Evolutionary conservation across 2,329 filamentous ascomycete species (phyloP).

Genomic region (Alternaria infectoria): DNA sequence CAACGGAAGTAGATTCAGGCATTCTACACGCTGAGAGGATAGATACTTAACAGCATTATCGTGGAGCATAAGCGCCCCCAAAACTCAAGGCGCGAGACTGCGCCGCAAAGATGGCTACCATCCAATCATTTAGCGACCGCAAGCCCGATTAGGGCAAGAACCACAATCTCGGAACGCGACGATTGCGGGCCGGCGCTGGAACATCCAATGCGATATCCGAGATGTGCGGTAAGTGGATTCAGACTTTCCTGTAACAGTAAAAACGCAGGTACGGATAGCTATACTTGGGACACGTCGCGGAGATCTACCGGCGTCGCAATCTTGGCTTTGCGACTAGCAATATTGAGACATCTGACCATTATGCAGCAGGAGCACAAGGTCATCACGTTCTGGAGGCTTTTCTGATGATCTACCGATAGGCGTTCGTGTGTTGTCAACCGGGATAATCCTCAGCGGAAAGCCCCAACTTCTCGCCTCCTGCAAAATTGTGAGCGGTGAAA

Average conservation of each 20-base stretch:
- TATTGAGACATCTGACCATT: background rate
- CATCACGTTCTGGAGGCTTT: background rate
- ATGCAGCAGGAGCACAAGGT: background rate
- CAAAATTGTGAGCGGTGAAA: conserved; percentile 12
- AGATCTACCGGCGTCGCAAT: background rate
- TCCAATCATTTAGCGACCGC: conserved; percentile 13
- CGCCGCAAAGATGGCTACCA: background rate
- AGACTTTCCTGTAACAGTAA: background rate
- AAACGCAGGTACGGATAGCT: conserved; percentile 3
- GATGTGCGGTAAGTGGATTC: conserved; percentile 3
- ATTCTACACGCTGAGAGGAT: conserved; percentile 4
- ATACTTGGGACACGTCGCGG: background rate
- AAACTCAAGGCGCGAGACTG: conserved; percentile 12
- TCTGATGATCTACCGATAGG: background rate
- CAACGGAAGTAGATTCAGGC: background rate
- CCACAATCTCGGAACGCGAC: background rate
- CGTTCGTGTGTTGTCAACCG: background rate
- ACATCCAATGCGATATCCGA: background rate
- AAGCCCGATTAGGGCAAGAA: conserved; percentile 1
- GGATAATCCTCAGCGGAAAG: conserved; percentile 22
- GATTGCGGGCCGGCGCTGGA: background rate
- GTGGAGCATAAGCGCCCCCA: conserved; percentile 9
- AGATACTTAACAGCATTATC: conserved; percentile 9
- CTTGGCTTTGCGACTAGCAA: background rate
- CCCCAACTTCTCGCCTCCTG: conserved; percentile 44